Conservation (phyloP, 352 stramenopile genomes). For the Thraustochytrium sp. region DNA sequence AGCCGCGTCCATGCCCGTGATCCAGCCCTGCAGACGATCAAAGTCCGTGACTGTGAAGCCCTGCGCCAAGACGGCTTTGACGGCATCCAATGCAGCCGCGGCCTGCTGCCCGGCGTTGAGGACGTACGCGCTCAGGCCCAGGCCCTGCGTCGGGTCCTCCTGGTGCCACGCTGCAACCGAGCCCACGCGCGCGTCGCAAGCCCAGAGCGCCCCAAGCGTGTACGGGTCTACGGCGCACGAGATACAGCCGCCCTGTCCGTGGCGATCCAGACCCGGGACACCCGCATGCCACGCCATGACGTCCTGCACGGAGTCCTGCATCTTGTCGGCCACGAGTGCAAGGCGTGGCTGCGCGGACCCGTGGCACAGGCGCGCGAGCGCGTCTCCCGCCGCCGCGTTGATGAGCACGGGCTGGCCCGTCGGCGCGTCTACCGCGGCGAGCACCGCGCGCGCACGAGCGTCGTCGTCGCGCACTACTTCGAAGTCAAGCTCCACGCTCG, state of each 20-base stretch:
- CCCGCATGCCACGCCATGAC: constrained; percentile 2
- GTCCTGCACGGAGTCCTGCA: neutral
- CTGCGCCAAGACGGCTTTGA: neutral
- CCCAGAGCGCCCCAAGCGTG: neutral
- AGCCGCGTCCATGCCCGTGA: neutral
- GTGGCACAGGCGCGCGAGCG: neutral
- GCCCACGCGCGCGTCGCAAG: neutral
- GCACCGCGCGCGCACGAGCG: neutral
- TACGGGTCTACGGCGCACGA: constrained; percentile 25
- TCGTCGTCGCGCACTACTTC: neutral
- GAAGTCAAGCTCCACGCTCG: neutral
- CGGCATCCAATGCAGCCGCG: neutral
- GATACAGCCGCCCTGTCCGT: neutral
- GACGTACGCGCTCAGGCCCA: neutral
- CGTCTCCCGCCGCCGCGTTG: neutral
- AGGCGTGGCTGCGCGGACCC: too few relatives aligned
- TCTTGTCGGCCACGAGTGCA: constrained; percentile 13
- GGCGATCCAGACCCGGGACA: neutral
- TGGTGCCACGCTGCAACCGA: neutral
- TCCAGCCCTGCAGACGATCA: constrained; percentile 25
- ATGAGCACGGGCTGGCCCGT: neutral
- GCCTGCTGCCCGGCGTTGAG: neutral
- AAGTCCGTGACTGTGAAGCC: constrained; percentile 26
- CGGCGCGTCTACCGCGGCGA: neutral
- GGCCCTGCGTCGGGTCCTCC: neutral